phyloP scores from a whole-genome alignment of 192 early-diverging fungal genomes.

The Backusella macrospora region DNA sequence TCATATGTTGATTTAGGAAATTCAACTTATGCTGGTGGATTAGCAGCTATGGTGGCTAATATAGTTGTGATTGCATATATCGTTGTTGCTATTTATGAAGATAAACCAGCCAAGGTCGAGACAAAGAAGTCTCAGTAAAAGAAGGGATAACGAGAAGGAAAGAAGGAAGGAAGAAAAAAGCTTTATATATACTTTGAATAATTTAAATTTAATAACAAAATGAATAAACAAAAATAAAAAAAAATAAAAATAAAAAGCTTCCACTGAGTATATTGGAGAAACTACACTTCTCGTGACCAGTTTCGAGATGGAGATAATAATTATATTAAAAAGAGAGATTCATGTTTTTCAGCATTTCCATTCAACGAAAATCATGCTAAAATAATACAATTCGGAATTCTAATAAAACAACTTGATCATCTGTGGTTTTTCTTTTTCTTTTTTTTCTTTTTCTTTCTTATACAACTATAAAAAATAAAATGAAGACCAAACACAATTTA shows the following conservation, averaged over 20 bases:
- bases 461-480: neutral
- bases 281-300: too few relatives aligned
- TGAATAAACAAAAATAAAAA: too few relatives aligned
- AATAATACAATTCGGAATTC: neutral
- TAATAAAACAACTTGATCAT: neutral
- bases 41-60: slow-evolving; percentile 55
- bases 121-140: slow-evolving; percentile 14
- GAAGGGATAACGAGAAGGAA: neutral
- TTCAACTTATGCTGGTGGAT: slow-evolving; percentile 53
- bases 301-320: too few relatives aligned
- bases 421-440: neutral
- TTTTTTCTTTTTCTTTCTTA: neutral
- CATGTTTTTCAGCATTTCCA: too few relatives aligned
- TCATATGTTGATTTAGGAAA: slow-evolving; percentile 41
- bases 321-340: too few relatives aligned
- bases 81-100: slow-evolving; percentile 46
- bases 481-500: neutral
- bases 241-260: too few relatives aligned
- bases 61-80: slow-evolving; percentile 51
- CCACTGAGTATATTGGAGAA: too few relatives aligned
- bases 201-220: too few relatives aligned
- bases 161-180: neutral
- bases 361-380: too few relatives aligned
- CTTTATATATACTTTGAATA: too few relatives aligned
- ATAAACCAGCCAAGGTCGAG: slow-evolving; percentile 15